These are phyloP conservation scores for Rhynchospora breviuscula DNA, from an alignment of 176 grass and related monocot species.

Conservation along the genomic window DNA sequence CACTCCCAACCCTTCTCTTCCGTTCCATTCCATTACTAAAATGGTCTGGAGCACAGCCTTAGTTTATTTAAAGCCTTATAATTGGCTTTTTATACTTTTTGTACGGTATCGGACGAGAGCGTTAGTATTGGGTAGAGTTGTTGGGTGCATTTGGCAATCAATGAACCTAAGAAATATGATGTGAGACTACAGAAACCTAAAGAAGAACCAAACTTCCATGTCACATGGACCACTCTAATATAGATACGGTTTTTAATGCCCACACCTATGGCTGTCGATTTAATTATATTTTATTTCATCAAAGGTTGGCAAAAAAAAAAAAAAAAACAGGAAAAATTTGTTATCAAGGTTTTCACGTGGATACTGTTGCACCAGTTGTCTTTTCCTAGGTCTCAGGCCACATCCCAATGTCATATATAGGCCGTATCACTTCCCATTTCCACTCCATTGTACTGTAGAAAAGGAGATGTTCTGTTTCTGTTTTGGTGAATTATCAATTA, in stretches of 20 bases:
- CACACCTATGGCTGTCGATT: background rate
- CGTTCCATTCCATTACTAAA: too few relatives aligned
- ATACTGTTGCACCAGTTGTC: conserved; percentile 22
- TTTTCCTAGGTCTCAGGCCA: conserved; percentile 30
- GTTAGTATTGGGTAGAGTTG: background rate
- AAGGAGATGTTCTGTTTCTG: background rate
- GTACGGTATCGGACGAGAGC: background rate
- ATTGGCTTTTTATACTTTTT: background rate
- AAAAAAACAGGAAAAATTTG: background rate
- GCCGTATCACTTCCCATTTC: background rate
- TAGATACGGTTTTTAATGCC: conserved; percentile 5
- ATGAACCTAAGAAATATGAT: conserved; percentile 12
- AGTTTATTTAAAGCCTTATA: background rate
- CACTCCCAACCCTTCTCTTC: too few relatives aligned
- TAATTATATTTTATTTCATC: background rate
- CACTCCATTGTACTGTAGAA: background rate
- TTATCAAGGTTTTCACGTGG: conserved; percentile 27
- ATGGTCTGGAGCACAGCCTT: too few relatives aligned
- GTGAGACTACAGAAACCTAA: conserved; percentile 1
- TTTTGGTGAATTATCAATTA: too few relatives aligned
- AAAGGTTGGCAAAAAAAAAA: background rate
- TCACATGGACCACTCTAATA: conserved; percentile 18
- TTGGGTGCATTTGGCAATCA: conserved; percentile 1
- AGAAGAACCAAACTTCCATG: background rate
- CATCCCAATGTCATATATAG: conserved; percentile 24